Base-by-base conservation (phyloP, 345 rosid species). In the Raphanus sativus region DNA sequence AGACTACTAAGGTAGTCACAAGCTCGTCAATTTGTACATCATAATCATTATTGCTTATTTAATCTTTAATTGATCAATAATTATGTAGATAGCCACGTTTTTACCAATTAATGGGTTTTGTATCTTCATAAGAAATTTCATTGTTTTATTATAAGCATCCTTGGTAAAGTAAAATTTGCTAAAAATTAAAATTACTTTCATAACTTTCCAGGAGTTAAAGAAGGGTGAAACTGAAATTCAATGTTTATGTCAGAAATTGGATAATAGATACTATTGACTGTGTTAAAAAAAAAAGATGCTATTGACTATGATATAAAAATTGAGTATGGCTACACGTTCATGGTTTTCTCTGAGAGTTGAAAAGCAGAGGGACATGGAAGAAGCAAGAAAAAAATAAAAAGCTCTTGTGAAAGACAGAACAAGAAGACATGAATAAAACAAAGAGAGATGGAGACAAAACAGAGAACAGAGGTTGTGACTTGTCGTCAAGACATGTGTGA, bases 331-430 rank as follows among this genome's bases (percentile, higher is more conserved):
- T 73, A 59, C 68, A 59, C 68, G 48, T 40, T 55, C 4, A 62
- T 79, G 78, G 78, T 68, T 67, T 38, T 79, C 61, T 73, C 62
- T 65, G 54, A 65, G 71, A 65, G 67, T 67, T 78, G 69, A 10
- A 67, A 78, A 61, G 69, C 70, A 73, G 1, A 73, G 1, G 4
- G 71, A 74, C 75, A 62, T 68, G 28, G 26, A 62, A 74, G 58
- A 73, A 67, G 45, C 62, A 38, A 38, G 65, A 65, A 52, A 59
- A 65, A 73, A 42, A 45, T 33, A 29, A 42, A 63, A 77, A 55
- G 61, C 11, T 68, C 38, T 79, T 28, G 67, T 62, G 71, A 54
- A 62, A 74, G 82, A 62, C 75, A 62, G 65, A 69, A 70, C 71
- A 77, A 65, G 66, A 38, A 71, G 81, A 71, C 52, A 65, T 77